Percentiles rank a stretch among this genome's conserved stretches.
Conservation (phyloP, 169 alveolate species). For the Perkinsus olseni region DNA sequence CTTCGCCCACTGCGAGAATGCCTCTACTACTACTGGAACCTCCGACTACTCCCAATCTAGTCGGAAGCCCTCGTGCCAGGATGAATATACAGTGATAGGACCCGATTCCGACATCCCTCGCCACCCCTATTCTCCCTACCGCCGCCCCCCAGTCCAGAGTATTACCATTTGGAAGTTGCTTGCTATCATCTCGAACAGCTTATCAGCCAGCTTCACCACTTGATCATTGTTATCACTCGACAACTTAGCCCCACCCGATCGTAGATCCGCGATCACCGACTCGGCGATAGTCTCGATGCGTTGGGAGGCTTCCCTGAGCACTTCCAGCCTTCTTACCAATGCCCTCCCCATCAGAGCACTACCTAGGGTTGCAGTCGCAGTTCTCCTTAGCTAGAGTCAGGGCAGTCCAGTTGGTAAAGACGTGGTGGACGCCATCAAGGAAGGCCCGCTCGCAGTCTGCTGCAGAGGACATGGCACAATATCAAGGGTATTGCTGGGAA, state of each 20-base stretch:
- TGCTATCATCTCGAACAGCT: background rate
- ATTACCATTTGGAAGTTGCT: background rate
- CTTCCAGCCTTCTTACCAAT: background rate
- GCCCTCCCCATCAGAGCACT: background rate
- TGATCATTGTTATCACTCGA: background rate
- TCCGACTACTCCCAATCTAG: too few species aligned
- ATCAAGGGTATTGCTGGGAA: too few species aligned
- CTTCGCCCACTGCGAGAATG: too few species aligned
- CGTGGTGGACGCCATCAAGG: background rate
- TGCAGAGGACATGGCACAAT: too few species aligned
- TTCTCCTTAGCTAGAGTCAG: background rate
- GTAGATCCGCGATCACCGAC: background rate
- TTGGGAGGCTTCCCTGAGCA: background rate
- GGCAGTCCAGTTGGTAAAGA: background rate
- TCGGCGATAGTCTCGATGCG: background rate
- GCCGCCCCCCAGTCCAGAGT: background rate
- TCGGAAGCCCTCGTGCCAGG: too few species aligned
- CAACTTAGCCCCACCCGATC: background rate
- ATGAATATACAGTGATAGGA: too few species aligned
- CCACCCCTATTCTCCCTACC: too few species aligned
- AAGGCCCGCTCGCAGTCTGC: background rate
- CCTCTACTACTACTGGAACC: too few species aligned
- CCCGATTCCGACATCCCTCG: too few species aligned
- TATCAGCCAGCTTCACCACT: background rate
- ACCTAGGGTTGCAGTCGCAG: background rate